These are phyloP conservation scores for Aureobasidium sp. DNA, from an alignment of 2,329 filamentous ascomycete species.

Conservation along the genomic window DNA sequence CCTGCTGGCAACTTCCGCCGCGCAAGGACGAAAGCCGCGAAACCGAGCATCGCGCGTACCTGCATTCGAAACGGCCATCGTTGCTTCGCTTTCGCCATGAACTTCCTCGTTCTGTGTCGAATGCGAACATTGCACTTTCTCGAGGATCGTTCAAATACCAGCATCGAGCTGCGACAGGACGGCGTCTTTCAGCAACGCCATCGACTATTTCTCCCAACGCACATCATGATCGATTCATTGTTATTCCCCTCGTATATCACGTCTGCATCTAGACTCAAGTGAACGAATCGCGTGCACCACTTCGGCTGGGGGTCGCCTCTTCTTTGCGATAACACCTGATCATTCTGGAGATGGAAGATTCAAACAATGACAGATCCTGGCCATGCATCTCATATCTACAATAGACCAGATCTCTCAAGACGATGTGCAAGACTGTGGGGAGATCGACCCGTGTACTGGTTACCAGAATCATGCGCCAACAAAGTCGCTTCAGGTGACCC, in stretches of 20 bases:
- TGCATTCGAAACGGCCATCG: constrained; percentile 3
- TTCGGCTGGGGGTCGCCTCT: background rate
- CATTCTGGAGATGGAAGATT: background rate
- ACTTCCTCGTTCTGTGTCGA: background rate
- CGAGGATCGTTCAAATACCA: background rate
- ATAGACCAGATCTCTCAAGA: background rate
- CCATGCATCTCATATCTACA: background rate
- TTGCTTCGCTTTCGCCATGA: constrained; percentile 6
- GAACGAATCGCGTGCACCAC: background rate
- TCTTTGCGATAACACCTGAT: background rate
- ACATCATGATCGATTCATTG: background rate
- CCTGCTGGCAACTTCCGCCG: constrained; percentile 5
- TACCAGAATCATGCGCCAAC: background rate
- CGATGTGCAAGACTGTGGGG: background rate
- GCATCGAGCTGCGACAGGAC: background rate
- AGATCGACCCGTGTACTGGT: constrained; percentile 3
- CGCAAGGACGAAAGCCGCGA: constrained; percentile 7
- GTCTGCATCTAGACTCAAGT: background rate
- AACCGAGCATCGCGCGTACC: constrained; percentile 5
- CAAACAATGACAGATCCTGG: background rate
- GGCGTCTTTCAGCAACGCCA: background rate
- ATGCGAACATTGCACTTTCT: background rate
- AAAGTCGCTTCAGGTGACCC: background rate
- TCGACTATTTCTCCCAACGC: background rate
- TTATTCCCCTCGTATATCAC: background rate